Base-by-base conservation (phyloP, 805 yeast species). In the Ogataea henricii region DNA sequence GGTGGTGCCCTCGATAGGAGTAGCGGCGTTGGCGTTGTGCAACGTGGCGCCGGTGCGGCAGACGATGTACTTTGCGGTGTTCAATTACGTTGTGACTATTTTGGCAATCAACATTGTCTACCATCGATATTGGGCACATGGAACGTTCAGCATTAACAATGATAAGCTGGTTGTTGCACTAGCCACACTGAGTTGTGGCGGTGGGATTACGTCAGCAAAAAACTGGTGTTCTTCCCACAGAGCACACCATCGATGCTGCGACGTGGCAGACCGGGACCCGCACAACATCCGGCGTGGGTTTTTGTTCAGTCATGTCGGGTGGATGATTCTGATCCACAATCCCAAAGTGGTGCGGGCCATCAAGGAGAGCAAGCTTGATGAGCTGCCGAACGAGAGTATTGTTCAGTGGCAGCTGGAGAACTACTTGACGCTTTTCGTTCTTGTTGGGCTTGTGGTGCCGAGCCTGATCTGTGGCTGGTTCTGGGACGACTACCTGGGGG, bases 181-280 rank as follows among this genome's bases (percentile, higher is more conserved):
- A 48, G 78, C 83, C n/a, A 59, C 82, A 0, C 71, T 82, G 37
- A 91, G 92, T 5, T 70, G 85, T 14, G 85, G 88, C 55, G 81
- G 84, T 6, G 96, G 90, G 2, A 70, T 89, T 45, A 96, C 96
- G 4, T 77, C 88, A 2, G 80, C 83, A 10, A 75, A 83, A 59
- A 78, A 85, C 78, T 89, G 96, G 96, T 84, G 87, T 18, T 74
- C 84, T 13, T 75, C 87, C 39, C 98, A 91, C 71, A 73, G 96
- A 50, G 90, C 94, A 3, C 97, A 91, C 69, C 97, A 91, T 67
- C 80, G 92, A 49, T 87, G 78, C 65, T 84, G 94, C 36, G 96
- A 91, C 62, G 36, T 58, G 9, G 85, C 95, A 0, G 96, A 88
- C 51, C 77, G 78, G 58, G 98, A 91, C 66, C 97, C 98, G 1